phyloP scores from a whole-genome alignment of 805 yeast species.

The Cyberlindnera meyerae region DNA sequence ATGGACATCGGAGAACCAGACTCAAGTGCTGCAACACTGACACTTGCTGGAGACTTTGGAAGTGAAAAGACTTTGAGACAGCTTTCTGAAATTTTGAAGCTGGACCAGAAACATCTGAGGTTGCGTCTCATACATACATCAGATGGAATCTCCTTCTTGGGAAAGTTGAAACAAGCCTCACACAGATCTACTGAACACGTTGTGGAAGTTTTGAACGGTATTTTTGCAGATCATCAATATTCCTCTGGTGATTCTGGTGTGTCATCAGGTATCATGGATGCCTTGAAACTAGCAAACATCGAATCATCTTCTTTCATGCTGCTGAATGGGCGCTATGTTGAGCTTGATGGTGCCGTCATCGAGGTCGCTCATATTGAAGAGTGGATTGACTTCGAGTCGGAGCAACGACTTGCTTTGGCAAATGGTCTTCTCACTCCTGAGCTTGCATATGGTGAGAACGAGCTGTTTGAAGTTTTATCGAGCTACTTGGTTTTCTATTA shows the following conservation, averaged over 20 bases:
- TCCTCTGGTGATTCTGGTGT: constrained; percentile 6
- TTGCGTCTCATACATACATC: constrained; percentile 33
- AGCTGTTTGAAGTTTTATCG: constrained; percentile 45
- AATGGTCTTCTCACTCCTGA: constrained; percentile 19
- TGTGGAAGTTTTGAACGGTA: constrained; percentile 10
- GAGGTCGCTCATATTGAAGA: constrained; percentile 30
- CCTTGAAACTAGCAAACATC: constrained; percentile 30
- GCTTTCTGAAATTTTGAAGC: constrained; percentile 36
- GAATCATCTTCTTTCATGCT: constrained; percentile 37
- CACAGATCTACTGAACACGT: constrained; percentile 15
- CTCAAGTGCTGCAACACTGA: constrained; percentile 32
- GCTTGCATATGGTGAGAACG: constrained; percentile 24
- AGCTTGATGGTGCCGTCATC: constrained; percentile 26
- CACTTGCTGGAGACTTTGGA: constrained; percentile 57
- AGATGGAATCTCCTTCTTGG: constrained; percentile 16
- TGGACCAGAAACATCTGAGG: constrained; percentile 34
- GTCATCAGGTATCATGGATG: constrained; percentile 6
- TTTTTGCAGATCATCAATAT: constrained; percentile 12
- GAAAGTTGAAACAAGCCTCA: constrained; percentile 16
- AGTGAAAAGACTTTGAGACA: constrained; percentile 37
- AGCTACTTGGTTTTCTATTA: constrained; percentile 42
- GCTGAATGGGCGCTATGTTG: constrained; percentile 51
- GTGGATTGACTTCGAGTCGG: constrained; percentile 43
- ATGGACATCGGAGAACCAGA: constrained; percentile 12
- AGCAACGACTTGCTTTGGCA: constrained; percentile 37